Evolutionary conservation across 75 land plant species (phyloP), one percentile per base, ranked within the genome.

Genomic region (Isoetes taiwanensis): DNA sequence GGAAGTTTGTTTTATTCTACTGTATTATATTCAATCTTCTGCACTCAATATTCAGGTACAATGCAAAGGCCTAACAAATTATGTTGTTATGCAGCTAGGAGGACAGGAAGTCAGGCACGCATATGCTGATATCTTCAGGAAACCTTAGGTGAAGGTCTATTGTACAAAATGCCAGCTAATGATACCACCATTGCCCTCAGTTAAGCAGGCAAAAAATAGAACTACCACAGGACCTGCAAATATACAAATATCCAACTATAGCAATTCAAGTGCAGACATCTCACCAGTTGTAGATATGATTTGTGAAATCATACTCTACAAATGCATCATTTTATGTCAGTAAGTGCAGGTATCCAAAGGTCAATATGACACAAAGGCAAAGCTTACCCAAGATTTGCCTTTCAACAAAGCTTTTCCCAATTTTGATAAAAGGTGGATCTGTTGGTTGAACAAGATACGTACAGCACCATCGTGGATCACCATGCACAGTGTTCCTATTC

Each of bases 251-350:
- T 32, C 30, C 34, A 0, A 38, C 35, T 17, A 31, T 25, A 64
- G 26, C 19, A 33, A 43, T 25, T 20, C 48, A 4, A 33, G 16
- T 32, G 32, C 34, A 0, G 32, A 31, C 24, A 64, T 32, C 21
- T 62, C 69, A 86, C 97, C 97, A 86, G 66, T 73, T 91, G 71
- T 91, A 91, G 16, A 91, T 80, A 58, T 91, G 77, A 3, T 80
- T 84, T 43, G 80, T 70, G 43, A 75, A 75, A 43, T 94, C 97
- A 62, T 83, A 86, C 61, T 83, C 97, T 91, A 82, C 61, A 77
- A 43, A 23, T 27, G 35, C 56, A 54, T 28, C 34, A 31, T 24
- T 19, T 37, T 52, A 17, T 6, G 16, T 17, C 6, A 46, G 16
- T 8, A 46, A 9, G 4, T 17, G 23, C 24, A 12, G 33, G 11